These are phyloP conservation scores for Glebionis coronaria DNA, from an alignment of 129 eudicot species.

Conservation along the genomic window DNA sequence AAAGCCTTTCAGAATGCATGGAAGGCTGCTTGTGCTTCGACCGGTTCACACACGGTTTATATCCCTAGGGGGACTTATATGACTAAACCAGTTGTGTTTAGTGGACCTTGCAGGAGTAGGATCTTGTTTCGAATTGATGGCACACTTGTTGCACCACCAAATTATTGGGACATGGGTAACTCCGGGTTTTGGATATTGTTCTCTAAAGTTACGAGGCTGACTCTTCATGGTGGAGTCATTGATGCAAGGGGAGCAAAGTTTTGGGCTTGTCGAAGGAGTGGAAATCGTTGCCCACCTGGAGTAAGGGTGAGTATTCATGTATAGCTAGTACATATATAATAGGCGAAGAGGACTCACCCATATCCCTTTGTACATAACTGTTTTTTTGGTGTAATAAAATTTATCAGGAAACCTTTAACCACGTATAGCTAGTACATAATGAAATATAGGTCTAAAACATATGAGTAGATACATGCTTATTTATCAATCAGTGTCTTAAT, in stretches of 20 bases:
- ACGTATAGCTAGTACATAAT: background rate
- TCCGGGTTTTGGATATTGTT: slow-evolving; percentile 69
- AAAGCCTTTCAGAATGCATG: slow-evolving; percentile 45
- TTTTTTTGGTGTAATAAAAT: too few relatives aligned
- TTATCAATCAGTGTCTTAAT: too few relatives aligned
- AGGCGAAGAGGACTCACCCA: too few relatives aligned
- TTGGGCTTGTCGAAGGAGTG: slow-evolving; percentile 54
- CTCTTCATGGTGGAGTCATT: slow-evolving; percentile 52
- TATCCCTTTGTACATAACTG: too few relatives aligned
- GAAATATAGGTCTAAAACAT: background rate
- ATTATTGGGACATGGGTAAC: slow-evolving; percentile 49
- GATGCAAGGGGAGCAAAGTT: slow-evolving; percentile 58
- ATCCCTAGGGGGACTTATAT: slow-evolving; percentile 57
- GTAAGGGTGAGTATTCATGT: slow-evolving; percentile 54
- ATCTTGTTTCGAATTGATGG: slow-evolving; percentile 49
- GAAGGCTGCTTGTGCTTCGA: slow-evolving; percentile 47
- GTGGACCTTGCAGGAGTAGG: slow-evolving; percentile 57
- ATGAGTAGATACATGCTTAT: too few relatives aligned
- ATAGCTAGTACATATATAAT: too few relatives aligned
- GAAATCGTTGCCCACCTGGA: slow-evolving; percentile 54
- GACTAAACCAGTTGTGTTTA: slow-evolving; percentile 41
- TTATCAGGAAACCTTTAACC: too few relatives aligned
- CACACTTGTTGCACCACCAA: slow-evolving; percentile 53
- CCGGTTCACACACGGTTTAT: slow-evolving; percentile 33
- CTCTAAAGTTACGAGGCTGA: slow-evolving; percentile 37